Conservation (phyloP, 768 basidiomycete genomes). For the Boletus pseudo-olivaceus region DNA sequence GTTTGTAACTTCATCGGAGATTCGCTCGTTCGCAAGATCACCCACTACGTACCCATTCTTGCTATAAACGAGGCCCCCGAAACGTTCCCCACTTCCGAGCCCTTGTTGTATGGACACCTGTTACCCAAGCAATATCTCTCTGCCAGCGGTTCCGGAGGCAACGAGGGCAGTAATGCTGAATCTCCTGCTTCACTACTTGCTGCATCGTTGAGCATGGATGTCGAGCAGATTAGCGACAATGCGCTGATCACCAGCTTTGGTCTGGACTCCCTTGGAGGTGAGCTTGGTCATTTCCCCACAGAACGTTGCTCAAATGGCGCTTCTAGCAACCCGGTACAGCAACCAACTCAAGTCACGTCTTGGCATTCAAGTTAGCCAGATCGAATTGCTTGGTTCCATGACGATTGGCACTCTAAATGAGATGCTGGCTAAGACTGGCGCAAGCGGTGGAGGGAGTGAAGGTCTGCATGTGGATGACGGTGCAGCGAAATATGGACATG, state of each 20-base stretch:
- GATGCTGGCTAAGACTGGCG: slow-evolving; percentile 19
- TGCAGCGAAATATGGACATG: slow-evolving; percentile 26
- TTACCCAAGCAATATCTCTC: slow-evolving; percentile 22
- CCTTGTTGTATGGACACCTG: slow-evolving; percentile 26
- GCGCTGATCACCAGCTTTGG: slow-evolving; percentile 29
- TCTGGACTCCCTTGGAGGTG: slow-evolving; percentile 26
- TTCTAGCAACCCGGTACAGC: slow-evolving; percentile 29
- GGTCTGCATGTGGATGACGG: slow-evolving; percentile 19
- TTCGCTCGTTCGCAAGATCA: slow-evolving; percentile 26
- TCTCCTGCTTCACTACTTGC: slow-evolving; percentile 27
- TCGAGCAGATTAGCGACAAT: slow-evolving; percentile 28
- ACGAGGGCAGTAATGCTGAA: slow-evolving; percentile 14
- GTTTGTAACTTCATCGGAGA: slow-evolving; percentile 33
- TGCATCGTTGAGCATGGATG: slow-evolving; percentile 22
- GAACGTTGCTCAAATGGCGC: neutral
- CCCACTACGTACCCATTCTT: slow-evolving; percentile 32
- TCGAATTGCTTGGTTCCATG: slow-evolving; percentile 24
- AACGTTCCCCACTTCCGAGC: slow-evolving; percentile 26
- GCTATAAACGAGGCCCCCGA: slow-evolving; percentile 23
- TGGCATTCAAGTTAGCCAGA: slow-evolving; percentile 25
- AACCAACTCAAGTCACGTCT: slow-evolving; percentile 28
- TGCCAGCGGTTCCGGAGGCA: slow-evolving; percentile 5
- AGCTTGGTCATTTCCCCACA: neutral
- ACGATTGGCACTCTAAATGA: slow-evolving; percentile 25
- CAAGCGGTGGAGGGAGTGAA: slow-evolving; percentile 5